Evolutionary conservation across 2,329 filamentous ascomycete genomes (phyloP).

Genomic region (Didymella pinodella): DNA sequence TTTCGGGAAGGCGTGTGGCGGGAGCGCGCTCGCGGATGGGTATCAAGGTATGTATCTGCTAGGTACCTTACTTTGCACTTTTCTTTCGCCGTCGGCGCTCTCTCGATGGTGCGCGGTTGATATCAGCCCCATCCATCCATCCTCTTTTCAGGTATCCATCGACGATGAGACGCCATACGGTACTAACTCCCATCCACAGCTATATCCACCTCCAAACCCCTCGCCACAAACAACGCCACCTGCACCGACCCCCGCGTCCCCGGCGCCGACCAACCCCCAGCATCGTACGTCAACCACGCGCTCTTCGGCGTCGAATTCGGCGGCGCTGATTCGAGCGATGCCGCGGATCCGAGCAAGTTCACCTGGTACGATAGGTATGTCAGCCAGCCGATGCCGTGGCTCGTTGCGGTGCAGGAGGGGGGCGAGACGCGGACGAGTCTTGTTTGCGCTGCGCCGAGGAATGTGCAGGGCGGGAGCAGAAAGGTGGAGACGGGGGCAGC

Average conservation of each 20-base stretch:
- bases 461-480: background rate
- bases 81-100: background rate
- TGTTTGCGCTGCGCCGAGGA: conserved; percentile 1
- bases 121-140: background rate
- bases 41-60: background rate
- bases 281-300: background rate
- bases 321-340: background rate
- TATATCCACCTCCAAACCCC: background rate
- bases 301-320: background rate
- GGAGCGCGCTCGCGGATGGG: background rate
- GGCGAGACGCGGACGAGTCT: background rate
- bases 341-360: background rate
- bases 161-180: background rate
- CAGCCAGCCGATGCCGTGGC: background rate
- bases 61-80: too few relatives aligned
- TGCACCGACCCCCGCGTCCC: background rate
- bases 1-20: background rate
- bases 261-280: conserved; percentile 1
- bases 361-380: conserved; percentile 8
- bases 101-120: background rate
- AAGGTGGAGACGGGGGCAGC: background rate
- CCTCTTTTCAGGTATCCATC: too few relatives aligned
- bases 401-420: background rate
- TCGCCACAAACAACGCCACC: background rate
- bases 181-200: background rate